Evolutionary conservation across 257 asterid genomes (phyloP).

Genomic region (Solanum pinnatisectum): DNA sequence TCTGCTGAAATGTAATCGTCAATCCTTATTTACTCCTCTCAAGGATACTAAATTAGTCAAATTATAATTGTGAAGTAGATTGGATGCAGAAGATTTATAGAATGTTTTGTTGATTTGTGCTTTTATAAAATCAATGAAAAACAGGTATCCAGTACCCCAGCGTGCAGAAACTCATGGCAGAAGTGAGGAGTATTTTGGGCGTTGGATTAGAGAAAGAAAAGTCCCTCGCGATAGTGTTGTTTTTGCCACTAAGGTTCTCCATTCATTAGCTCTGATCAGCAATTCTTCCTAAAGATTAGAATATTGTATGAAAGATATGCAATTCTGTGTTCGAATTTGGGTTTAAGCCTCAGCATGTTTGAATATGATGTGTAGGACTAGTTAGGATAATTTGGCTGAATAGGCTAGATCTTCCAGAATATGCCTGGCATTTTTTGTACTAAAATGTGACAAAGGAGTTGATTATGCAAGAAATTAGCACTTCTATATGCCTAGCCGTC

Average conservation of each 20-base stretch:
- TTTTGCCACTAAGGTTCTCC: constrained; percentile 69
- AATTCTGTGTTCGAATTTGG: not conserved
- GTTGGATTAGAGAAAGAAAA: constrained; percentile 32
- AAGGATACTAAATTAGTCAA: not conserved
- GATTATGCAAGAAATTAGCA: not conserved
- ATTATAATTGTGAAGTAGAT: not conserved
- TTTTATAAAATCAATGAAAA: not conserved
- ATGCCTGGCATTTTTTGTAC: not conserved
- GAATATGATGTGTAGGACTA: not conserved
- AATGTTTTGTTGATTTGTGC: not conserved
- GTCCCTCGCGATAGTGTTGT: constrained; percentile 57
- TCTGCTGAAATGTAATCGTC: constrained; percentile 68
- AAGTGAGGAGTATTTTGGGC: constrained; percentile 70
- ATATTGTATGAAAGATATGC: not conserved
- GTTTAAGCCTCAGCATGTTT: not conserved
- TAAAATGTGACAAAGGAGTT: not conserved
- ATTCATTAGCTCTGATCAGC: not conserved
- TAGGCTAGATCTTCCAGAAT: not conserved
- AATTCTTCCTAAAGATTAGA: not conserved
- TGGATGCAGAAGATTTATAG: not conserved
- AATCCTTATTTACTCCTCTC: not conserved
- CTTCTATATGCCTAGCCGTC: not conserved
- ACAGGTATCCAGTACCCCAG: constrained; percentile 91
- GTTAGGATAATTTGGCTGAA: not conserved
- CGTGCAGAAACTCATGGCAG: constrained; percentile 70